A percentile compares a stretch with the other conserved stretches of the same genome.
phyloP scores from a whole-genome alignment of 345 rosid species.

The Sonneratia caseolaris region DNA sequence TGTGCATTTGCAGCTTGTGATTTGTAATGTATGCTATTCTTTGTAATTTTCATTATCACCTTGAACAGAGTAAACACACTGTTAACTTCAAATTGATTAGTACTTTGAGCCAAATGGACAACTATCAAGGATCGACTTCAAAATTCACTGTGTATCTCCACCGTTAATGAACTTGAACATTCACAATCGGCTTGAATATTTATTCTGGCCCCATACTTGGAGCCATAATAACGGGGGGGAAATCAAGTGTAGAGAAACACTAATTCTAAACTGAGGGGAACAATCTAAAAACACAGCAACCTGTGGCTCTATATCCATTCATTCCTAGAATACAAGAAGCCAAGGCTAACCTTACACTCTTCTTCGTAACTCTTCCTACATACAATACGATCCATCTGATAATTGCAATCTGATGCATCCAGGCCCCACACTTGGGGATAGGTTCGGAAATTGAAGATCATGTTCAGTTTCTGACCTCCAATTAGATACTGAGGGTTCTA shows the following conservation, averaged over 20 bases:
- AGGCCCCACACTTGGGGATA: neutral
- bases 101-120: no score
- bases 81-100: no score
- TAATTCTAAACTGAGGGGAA: neutral
- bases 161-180: no score
- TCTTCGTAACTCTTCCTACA: neutral
- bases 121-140: no score
- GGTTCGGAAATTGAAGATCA: neutral
- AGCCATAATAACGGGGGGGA: neutral
- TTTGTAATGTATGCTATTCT: no score
- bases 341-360: conserved; percentile 5
- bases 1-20: neutral
- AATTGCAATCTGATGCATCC: neutral
- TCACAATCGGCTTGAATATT: no score
- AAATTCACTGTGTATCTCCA: no score
- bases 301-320: neutral
- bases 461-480: conserved; percentile 9
- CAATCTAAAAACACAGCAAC: neutral
- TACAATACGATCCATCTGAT: neutral
- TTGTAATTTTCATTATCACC: no score
- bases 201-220: no score
- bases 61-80: no score
- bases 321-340: neutral
- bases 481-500: conserved; percentile 45
- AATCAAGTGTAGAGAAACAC: neutral